Evolutionary conservation across 176 grass and related monocot genomes (phyloP), one percentile per base, ranked within the genome.

Genomic region (Themeda triandra): DNA sequence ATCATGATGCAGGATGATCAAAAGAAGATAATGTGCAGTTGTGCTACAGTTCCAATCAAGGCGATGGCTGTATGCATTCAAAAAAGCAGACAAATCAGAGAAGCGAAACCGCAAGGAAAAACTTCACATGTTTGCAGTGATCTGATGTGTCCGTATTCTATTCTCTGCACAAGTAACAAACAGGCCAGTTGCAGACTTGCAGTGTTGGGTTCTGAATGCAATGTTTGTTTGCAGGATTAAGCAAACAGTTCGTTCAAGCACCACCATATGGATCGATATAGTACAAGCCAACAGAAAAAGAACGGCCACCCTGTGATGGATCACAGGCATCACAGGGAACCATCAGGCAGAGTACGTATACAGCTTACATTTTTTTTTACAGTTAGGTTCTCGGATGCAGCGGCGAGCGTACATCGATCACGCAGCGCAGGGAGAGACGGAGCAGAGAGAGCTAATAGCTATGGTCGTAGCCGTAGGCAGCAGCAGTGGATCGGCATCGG

Each of bases 361-460:
- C 74, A 80, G 27, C 32, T 18, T 60, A 13, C 45, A 44, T 40
- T 49, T 79, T 28, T 13, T 44, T 54, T 81, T 87, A 84, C 89
- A 91, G 75, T 91, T 84, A 54, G 48, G 81, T 84, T 87, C 85
- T 44, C 81, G 85, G 70, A 87, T 80, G 80, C 60, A 54, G 76
- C 58, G 3, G n/a, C n/a, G 4, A 46, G 69, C 78, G 63, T 24
- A 44, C 42, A 62, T 62, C 64, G 48, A 79, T 76, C 78, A 82
- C 32, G 32, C 32, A n/a, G n/a, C 23, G 66, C 63, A 17, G 36
- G 46, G 31, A 65, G n/a, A 51, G 45, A 23, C 17, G 35, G 4
- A n/a, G 4, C 32, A 33, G 32, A 33, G 4, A 33, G 33, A 10
- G 33, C 6, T 60, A 79, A n/a, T n/a, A n/a, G 65, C 65, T 48